Conservation (phyloP, 1,284 basidiomycete genomes). For the Ceratobasidium sp. region DNA sequence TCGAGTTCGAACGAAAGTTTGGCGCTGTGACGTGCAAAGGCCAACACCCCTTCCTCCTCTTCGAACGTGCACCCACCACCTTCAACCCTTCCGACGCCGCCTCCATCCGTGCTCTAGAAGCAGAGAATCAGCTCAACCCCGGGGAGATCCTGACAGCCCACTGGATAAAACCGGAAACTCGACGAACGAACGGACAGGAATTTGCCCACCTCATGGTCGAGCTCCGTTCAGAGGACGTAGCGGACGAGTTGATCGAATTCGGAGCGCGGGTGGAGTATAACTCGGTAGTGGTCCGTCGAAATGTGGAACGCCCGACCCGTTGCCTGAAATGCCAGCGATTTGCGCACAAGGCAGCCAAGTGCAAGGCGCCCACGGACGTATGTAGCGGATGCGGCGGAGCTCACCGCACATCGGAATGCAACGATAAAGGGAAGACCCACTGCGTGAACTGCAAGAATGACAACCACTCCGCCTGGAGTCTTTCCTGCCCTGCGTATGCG, state of each 20-base stretch:
- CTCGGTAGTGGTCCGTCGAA: background rate
- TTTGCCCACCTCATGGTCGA: background rate
- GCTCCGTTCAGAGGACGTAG: background rate
- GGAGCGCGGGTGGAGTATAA: background rate
- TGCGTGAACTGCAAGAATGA: background rate
- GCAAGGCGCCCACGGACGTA: background rate
- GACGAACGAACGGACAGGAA: background rate
- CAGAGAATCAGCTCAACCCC: background rate
- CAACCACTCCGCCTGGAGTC: background rate
- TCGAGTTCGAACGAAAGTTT: background rate
- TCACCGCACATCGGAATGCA: background rate
- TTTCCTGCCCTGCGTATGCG: background rate
- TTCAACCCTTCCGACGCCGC: background rate
- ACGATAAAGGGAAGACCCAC: background rate
- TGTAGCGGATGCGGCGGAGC: background rate
- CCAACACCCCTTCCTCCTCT: background rate
- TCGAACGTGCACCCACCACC: background rate
- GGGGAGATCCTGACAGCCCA: background rate
- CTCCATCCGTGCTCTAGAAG: background rate
- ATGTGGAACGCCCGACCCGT: background rate
- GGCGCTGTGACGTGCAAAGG: background rate
- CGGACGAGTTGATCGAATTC: background rate
- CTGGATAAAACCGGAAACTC: constrained; percentile 7
- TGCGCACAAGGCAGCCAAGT: background rate
- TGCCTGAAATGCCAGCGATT: constrained; percentile 7